These are phyloP conservation scores for Globisporangium polare DNA, from an alignment of 352 stramenopile species.

Conservation along the genomic window DNA sequence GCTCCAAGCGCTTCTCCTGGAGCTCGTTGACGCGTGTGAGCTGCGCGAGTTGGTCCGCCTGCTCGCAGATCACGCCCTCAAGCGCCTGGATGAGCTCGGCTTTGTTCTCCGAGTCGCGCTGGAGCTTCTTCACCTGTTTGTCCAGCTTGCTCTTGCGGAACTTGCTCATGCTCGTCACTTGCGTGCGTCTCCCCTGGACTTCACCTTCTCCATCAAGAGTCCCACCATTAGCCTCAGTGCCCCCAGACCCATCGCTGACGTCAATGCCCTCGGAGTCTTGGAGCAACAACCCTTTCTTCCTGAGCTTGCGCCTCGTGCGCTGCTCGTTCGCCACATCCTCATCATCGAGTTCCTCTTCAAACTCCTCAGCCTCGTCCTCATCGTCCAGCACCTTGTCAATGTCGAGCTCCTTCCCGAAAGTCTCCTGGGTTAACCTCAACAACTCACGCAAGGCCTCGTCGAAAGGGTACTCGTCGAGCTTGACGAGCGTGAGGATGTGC, in stretches of 20 bases:
- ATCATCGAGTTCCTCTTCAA: slow-evolving; percentile 58
- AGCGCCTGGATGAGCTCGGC: slow-evolving; percentile 42
- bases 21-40: slow-evolving; percentile 40
- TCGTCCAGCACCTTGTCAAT: slow-evolving; percentile 48
- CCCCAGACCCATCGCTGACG: background rate
- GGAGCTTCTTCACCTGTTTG: slow-evolving; percentile 50
- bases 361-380: slow-evolving; percentile 56
- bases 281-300: slow-evolving; percentile 17
- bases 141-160: slow-evolving; percentile 71
- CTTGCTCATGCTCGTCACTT: slow-evolving; percentile 55
- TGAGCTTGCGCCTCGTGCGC: slow-evolving; percentile 16
- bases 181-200: slow-evolving; percentile 12
- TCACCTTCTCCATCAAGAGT: slow-evolving; percentile 11
- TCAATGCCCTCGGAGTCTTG: background rate
- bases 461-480: slow-evolving; percentile 69
- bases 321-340: slow-evolving; percentile 40
- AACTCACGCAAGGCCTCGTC: slow-evolving; percentile 75
- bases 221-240: slow-evolving; percentile 5
- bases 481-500: slow-evolving; percentile 67
- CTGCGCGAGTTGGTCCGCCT: slow-evolving; percentile 40
- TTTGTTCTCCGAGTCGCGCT: slow-evolving; percentile 44
- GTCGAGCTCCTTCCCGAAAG: slow-evolving; percentile 50
- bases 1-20: slow-evolving; percentile 32
- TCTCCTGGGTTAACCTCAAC: slow-evolving; percentile 54
- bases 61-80: slow-evolving; percentile 50